Conservation (phyloP, 73 alveolate species). For the Paramecium bursaria region DNA sequence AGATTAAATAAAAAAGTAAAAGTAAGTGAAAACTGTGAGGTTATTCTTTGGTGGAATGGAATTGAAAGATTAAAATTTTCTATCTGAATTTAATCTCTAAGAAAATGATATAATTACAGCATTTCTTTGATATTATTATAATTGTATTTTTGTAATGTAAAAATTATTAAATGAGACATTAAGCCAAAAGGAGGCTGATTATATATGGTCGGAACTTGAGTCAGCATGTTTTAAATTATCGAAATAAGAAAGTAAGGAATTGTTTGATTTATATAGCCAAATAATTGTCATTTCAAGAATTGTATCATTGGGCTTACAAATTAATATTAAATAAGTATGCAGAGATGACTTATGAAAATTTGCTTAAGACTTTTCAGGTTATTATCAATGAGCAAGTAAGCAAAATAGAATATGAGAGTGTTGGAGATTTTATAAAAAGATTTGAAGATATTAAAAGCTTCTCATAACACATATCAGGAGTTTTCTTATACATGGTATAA, state of each 20-base stretch:
- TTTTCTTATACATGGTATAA: constrained; percentile 3
- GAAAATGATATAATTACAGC: no score
- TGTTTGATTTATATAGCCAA: background rate
- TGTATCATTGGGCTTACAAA: constrained; percentile 5
- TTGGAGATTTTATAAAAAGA: background rate
- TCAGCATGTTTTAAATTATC: background rate
- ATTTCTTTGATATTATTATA: no score
- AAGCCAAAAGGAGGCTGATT: background rate
- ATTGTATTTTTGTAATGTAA: no score
- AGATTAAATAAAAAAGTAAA: no score
- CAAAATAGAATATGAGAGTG: background rate
- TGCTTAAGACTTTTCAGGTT: background rate
- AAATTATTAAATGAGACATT: background rate
- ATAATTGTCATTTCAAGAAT: background rate
- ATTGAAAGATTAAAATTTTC: no score
- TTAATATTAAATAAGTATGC: constrained; percentile 2
- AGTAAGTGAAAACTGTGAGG: no score
- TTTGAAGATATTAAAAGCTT: background rate
- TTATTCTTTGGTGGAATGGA: no score
- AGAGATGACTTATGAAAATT: background rate
- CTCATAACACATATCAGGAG: background rate
- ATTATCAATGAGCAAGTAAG: background rate
- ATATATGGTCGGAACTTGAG: constrained; percentile 3
- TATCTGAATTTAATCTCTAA: no score
- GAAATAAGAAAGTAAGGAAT: background rate